Evolutionary conservation across 345 rosid species (phyloP), one percentile per base, ranked within the genome.

Genomic region (Erodium maritimum): DNA sequence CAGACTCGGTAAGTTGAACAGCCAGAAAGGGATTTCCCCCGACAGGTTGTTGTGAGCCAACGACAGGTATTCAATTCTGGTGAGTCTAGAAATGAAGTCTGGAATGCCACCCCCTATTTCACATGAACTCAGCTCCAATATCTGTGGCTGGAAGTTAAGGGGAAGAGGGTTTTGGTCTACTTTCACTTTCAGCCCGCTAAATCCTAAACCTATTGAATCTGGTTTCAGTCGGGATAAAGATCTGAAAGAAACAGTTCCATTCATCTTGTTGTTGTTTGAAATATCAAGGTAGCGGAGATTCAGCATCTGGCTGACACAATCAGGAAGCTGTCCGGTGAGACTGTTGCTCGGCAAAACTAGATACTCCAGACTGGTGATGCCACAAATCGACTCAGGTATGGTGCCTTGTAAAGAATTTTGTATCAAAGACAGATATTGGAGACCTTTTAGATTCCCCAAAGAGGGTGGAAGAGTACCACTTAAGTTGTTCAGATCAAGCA

Each of bases 21-120:
- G 59, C 59, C 59, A 56, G 5, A 17, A n/a, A 23, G 59, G 59
- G n/a, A 56, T 24, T 16, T 22, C 34, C 18, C 59, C 59, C 9
- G 42, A 56, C 12, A 56, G 37, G 59, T 23, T 56, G 42, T 56
- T 56, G 20, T 17, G 3, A 16, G 37, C 59, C 19, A 56, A 13
- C 7, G 34, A 2, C 19, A 56, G n/a, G 37, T 20, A 23, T 34
- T 56, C 19, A 9, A 56, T 37, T 14, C 22, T 14, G 29, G 45
- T 23, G 17, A 42, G 48, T 10, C 17, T 12, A 42, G 48, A 42
- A 42, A 42, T 42, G 48, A 42, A 42, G 17, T 42, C 17, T 42
- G 48, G 48, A 0, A 42, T 42, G 14, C 12, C 12, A 7, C 48
- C 48, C 11, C 48, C 48, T 42, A 42, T 42, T 12, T 12, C 16